phyloP scores from a whole-genome alignment of 1,284 basidiomycete genomes.

The Veloboletus limbatus region DNA sequence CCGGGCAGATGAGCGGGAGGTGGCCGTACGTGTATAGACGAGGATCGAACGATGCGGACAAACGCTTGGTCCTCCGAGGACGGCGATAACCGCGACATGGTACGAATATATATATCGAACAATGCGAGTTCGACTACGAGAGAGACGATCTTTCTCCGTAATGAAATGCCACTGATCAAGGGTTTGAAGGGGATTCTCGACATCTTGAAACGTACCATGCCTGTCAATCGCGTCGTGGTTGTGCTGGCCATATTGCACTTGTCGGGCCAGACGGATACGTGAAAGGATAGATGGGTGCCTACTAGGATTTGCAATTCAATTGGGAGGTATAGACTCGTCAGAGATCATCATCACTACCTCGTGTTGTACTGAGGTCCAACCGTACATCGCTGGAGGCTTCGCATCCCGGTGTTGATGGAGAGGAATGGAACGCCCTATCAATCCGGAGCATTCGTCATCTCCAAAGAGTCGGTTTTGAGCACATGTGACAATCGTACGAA shows the following conservation, averaged over 20 bases:
- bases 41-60: too few relatives aligned
- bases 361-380: background rate
- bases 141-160: slow-evolving; percentile 15
- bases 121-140: slow-evolving; percentile 9
- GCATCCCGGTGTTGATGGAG: too few relatives aligned
- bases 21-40: background rate
- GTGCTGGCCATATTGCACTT: too few relatives aligned
- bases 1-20: slow-evolving; percentile 3
- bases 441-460: background rate
- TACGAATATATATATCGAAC: slow-evolving; percentile 8
- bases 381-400: too few relatives aligned
- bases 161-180: slow-evolving; percentile 10
- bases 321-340: too few relatives aligned
- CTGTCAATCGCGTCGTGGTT: slow-evolving; percentile 10
- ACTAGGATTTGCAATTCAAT: slow-evolving; percentile 10
- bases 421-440: slow-evolving; percentile 6
- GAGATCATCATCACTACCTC: too few relatives aligned
- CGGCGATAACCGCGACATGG: slow-evolving; percentile 5
- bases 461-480: too few relatives aligned
- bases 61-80: too few relatives aligned
- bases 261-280: too few relatives aligned
- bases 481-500: too few relatives aligned
- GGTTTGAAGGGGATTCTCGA: slow-evolving; percentile 4
- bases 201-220: slow-evolving; percentile 15
- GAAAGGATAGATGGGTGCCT: background rate